Base-by-base conservation (phyloP, 2,329 filamentous ascomycete genomes). In the Paramyrothecium sp. region DNA sequence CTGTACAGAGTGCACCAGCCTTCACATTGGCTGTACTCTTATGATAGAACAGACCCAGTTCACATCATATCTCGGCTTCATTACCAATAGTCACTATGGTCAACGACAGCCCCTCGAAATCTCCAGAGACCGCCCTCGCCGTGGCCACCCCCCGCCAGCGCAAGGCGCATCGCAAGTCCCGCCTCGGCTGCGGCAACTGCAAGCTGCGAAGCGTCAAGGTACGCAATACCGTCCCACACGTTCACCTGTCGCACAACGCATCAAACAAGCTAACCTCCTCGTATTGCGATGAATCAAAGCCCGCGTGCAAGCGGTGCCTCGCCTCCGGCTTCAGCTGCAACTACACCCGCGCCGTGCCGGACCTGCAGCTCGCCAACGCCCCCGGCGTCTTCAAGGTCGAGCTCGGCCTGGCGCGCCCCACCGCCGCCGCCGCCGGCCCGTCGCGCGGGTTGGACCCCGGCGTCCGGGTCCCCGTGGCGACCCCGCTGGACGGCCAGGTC, bases 141-240 rank as follows among this genome's bases (percentile, higher is more conserved):
- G 47, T 19, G 22, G 53, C 54, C 12, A 51, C 55, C 4, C 47
- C 53, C 19, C 69, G 69, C 11, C 65, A 69, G 52, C 70, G 74
- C 26, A 73, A 68, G 50, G 48, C 70, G 3, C 83, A 86, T 61
- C 79, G 71, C 21, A 85, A 85, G 62, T 85, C 81, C 2, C 73
- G 80, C 19, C 70, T 73, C 16, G 82, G 83, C 2, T 85, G 83
- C 61, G 76, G 75, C 3, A 85, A 85, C 61, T 86, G 83, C 66
- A 84, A 84, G 62, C 63, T 84, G 20, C 73, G 81, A 34, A 73
- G 78, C 54, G 75, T 84, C 52, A 85, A 84, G 73, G 81, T 79
- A 66, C 65, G n/a, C n/a, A n/a, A n/a, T n/a, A n/a, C n/a, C n/a
- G n/a, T n/a, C 68, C 52, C 26, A 59, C 58, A 53, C 50, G 19